A percentile compares a stretch with the other conserved stretches of the same genome.
Evolutionary conservation across 441 rosid species (phyloP).

Genomic region (Biscutella auriculata): DNA sequence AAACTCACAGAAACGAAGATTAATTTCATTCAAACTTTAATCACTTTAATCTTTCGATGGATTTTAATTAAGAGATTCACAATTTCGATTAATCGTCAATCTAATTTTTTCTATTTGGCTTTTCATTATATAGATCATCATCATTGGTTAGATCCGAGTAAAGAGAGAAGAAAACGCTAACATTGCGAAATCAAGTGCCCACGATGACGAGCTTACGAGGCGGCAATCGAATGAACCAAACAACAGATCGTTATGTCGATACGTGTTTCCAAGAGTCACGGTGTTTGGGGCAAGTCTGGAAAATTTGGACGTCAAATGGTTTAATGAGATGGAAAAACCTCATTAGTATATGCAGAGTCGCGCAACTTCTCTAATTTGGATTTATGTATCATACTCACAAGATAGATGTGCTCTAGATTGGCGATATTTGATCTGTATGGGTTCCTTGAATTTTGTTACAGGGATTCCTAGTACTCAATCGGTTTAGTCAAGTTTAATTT

Average conservation of each 20-base stretch:
- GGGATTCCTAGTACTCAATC: too few species aligned
- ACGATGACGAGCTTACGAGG: conserved; percentile 89
- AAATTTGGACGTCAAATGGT: conserved; percentile 94
- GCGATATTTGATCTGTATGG: too few species aligned
- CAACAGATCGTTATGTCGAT: conserved; percentile 83
- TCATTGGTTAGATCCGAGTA: neutral
- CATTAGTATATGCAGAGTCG: too few species aligned
- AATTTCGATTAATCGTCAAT: neutral
- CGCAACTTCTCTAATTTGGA: too few species aligned
- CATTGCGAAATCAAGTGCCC: conserved; percentile 93
- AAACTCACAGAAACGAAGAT: too few species aligned
- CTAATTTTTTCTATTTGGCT: neutral
- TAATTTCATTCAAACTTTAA: too few species aligned
- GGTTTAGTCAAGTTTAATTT: too few species aligned
- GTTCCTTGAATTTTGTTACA: too few species aligned
- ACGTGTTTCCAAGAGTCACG: conserved; percentile 90
- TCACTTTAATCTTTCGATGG: too few species aligned
- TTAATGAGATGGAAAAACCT: too few species aligned
- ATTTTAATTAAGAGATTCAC: neutral
- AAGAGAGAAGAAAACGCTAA: neutral
- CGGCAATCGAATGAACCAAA: conserved; percentile 85
- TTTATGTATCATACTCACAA: too few species aligned
- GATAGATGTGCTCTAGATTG: too few species aligned
- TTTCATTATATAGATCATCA: neutral
- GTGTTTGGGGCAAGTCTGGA: conserved; percentile 91